Conservation (phyloP, 805 yeast genomes). For the Candida germanica region DNA sequence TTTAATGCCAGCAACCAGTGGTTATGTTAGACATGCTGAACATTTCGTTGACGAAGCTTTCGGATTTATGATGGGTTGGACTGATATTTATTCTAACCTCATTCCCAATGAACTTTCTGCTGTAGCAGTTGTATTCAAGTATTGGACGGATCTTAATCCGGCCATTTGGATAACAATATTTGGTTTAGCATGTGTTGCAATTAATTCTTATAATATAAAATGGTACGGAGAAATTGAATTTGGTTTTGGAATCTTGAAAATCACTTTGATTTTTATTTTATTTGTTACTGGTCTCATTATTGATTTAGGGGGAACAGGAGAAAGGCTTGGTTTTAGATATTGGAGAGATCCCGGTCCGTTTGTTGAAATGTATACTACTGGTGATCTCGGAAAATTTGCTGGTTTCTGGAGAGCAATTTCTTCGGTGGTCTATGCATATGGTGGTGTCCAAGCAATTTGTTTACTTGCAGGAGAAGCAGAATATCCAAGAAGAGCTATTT, state of each 20-base stretch:
- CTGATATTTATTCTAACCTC: conserved; percentile 29
- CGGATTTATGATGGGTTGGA: conserved; percentile 48
- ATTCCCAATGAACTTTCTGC: conserved; percentile 46
- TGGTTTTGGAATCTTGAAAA: conserved; percentile 22
- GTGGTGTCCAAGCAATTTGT: conserved; percentile 28
- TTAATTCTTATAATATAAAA: conserved; percentile 38
- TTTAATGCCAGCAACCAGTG: conserved; percentile 37
- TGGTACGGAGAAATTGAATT: conserved; percentile 31
- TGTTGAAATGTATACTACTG: conserved; percentile 30
- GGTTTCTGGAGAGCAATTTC: conserved; percentile 33
- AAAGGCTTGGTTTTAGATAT: conserved; percentile 29
- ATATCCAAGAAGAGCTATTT: conserved; percentile 31
- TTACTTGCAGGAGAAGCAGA: conserved; percentile 30
- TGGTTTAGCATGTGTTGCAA: conserved; percentile 29
- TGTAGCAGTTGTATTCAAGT: conserved; percentile 44
- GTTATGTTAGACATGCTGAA: conserved; percentile 34
- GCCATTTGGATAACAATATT: conserved; percentile 47
- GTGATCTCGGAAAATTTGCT: conserved; percentile 32
- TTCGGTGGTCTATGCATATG: conserved; percentile 37
- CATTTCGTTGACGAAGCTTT: conserved; percentile 43
- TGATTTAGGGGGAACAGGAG: conserved; percentile 24
- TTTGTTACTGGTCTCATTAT: conserved; percentile 19
- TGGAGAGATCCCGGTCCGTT: conserved; percentile 44
- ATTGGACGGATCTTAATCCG: conserved; percentile 43
- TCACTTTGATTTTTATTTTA: conserved; percentile 21